Base-by-base conservation (phyloP, 2,329 filamentous ascomycete genomes). In the Onygenales sp. region DNA sequence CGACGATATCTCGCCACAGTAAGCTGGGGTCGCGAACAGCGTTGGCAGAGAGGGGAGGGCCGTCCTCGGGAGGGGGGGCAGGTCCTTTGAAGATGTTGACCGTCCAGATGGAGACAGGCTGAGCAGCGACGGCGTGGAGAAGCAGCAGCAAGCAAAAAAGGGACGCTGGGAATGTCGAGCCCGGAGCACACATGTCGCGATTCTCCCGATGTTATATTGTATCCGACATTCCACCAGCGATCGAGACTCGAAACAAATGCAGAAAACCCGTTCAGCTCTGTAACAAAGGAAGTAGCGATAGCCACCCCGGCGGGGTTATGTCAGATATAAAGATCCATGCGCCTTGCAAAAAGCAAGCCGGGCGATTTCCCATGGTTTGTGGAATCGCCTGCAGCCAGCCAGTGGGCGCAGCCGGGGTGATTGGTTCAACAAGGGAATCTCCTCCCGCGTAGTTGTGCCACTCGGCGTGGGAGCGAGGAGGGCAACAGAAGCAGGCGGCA, bases 1-100 rank as follows among this genome's bases (percentile, higher is more conserved):
- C 88, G 58, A 87, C 86, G 61, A 96, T 84, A 69, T 96, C 86
- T 55, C 83, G 84, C 14, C 90, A 88, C 21, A 96, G 80, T 53
- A 86, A 82, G 14, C 77, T 71, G 58, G 74, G 73, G 66, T 90
- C 77, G 61, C 82, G 75, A 48, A 82, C 68, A 39, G 84, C 80
- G 61, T 77, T 70, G 52, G 76, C 75, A 42, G 83, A 83, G 44
- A 83, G 67, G 7, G 79, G 74, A 54, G 84, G 79, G 6, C 81
- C 81, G 69, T 83, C 73, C 67, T 82, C 77, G 53, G 81, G 76
- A 50, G 81, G 68, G 42, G 82, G 81, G 36, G 82, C 77, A 47
- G 81, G 80, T 58, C 72, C 72, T 58, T 75, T 76, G 63, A 81
- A 75, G 64, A 82, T 77, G 57, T 70, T 63, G 51, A 81, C 33